Evolutionary conservation across 164 flowering plant species (phyloP), one percentile per base, ranked within the genome.

Genomic region (Sextonia rubra): DNA sequence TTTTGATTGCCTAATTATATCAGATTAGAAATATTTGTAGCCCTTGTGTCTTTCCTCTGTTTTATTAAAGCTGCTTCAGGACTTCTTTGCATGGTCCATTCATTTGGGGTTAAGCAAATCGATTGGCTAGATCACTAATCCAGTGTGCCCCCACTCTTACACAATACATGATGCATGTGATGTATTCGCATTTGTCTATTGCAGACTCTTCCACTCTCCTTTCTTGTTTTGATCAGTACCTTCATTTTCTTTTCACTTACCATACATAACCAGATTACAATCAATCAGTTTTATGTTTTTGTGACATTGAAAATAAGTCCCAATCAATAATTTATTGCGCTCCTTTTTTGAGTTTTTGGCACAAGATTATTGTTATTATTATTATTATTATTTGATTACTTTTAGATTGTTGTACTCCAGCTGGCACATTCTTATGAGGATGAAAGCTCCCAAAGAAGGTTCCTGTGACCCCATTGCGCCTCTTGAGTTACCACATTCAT

Each of bases 351-450:
- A 15, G 4, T 15, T 52, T 66, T 37, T 68, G 32, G 60, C 3
- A 68, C 17, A 68, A 12, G 58, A 68, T 14, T 48, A 32, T 32
- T 32, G 6, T 32, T 32, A 5, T 32, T 32, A 32, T 32, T 32
- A 32, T 32, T 32, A 37, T 7, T 68, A 47, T 30, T 47, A 56
- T 47, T 68, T 68, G 70, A 68, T 49, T 68, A 9, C n/a, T 68
- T 68, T 12, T 47, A 11, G 12, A 12, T 49, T 5, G 22, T 18
- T 71, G 20, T 47, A 30, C 29, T 64, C 9, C 69, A 94, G 98
- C 76, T 94, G 98, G 98, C 97, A 92, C 75, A 86, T 94, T 68
- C 75, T 86, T 24, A 88, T 89, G 98, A 85, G 91, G 79, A 91
- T 94, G 97, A 89, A 71, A 78, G 80, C 78, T 72, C 95, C 92